Base-by-base conservation (phyloP, 805 yeast species). In the Hanseniaspora valbyensis region DNA sequence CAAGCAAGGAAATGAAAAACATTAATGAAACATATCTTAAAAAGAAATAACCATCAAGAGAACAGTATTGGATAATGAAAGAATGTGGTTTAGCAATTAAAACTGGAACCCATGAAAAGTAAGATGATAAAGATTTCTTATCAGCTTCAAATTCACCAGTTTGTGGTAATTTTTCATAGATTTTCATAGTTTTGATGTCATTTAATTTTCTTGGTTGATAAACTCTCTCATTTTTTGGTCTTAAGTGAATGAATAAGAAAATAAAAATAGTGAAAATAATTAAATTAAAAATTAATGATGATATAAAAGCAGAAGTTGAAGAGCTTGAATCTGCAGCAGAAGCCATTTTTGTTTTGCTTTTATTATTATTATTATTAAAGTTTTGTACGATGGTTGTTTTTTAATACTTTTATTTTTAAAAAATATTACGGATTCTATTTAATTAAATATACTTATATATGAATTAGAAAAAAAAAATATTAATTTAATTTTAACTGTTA, bases 21-120 rank as follows among this genome's bases (percentile, higher is more conserved):
- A 80, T 77, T 26, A 78, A 73, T 40, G 76, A 72, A 51, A 84
- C 58, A 59, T 75, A 83, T 55, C 94, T 71, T 46, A 82, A 64
- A 61, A 79, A 83, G 61, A 84, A 79, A 62, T 81, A 84, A 2
- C 92, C 92, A 65, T 84, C 94, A 29, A 78, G 63, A 49, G 89
- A 84, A 34, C 81, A 69, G 55, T 81, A 80, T 65, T 83, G 89
- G 57, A 84, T 69, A 38, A 80, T 57, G 63, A 71, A 83, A 0
- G 77, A 62, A 54, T 79, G 81, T 1, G 87, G 81, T 60, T 74
- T 75, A 3, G 66, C 54, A 53, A 79, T 57, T 21, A 83, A 52
- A 50, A 64, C 69, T 2, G 71, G 59, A 6, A 80, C 56, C 92
- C 92, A 84, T 8, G 72, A 62, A 52, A 76, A 63, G 1, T 77